Evolutionary conservation across 805 yeast species (phyloP).

Genomic region (Saturnispora sanitii): DNA sequence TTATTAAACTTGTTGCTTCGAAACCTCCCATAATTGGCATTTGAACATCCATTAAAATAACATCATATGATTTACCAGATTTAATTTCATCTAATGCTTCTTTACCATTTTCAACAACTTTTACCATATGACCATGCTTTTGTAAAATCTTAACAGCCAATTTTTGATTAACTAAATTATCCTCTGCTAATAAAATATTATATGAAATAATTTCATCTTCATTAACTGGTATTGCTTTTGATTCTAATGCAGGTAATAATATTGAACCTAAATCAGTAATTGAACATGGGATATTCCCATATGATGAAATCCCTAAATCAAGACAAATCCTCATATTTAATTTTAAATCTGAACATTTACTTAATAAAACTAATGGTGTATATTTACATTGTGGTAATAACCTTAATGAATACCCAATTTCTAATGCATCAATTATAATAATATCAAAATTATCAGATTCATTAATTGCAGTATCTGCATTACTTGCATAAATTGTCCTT

Average conservation of each 20-base stretch:
- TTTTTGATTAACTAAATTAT: conserved; percentile 79
- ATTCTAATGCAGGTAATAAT: conserved; percentile 75
- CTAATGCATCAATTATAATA: conserved; percentile 72
- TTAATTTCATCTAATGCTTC: conserved; percentile 73
- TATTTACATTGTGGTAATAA: conserved; percentile 69
- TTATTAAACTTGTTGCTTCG: conserved; percentile 77
- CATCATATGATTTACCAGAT: conserved; percentile 53
- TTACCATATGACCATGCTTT: conserved; percentile 76
- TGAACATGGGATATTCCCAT: conserved; percentile 83
- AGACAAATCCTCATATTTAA: conserved; percentile 74
- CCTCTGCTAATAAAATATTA: conserved; percentile 74
- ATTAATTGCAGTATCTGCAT: conserved; percentile 42
- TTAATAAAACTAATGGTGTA: conserved; percentile 72
- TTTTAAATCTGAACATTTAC: conserved; percentile 65
- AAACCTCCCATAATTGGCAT: conserved; percentile 96
- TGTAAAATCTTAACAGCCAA: conserved; percentile 77
- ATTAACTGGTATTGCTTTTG: conserved; percentile 69
- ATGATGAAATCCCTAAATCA: conserved; percentile 78
- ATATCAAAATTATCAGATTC: conserved; percentile 63
- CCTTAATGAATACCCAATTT: conserved; percentile 61
- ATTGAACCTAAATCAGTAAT: conserved; percentile 75
- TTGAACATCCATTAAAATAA: conserved; percentile 85
- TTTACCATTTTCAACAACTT: conserved; percentile 78
- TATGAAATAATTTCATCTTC: conserved; percentile 70
- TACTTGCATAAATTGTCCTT: conserved; percentile 33